Percentiles rank a stretch among this genome's conserved stretches.
Evolutionary conservation across 2,329 filamentous ascomycete genomes (phyloP).

Genomic region (Apiospora rasikravindrae): DNA sequence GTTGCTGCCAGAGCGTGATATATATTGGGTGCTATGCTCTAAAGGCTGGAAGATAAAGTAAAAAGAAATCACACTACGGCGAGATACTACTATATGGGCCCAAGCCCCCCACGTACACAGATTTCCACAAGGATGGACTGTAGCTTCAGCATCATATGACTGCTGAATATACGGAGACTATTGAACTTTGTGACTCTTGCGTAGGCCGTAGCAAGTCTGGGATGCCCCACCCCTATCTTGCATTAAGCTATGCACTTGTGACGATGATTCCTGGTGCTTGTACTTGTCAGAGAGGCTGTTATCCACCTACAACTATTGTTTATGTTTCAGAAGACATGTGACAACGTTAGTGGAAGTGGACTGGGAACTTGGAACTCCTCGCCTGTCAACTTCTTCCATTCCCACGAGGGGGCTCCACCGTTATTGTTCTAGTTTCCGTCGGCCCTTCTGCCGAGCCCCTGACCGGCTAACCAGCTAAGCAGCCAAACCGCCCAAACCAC

Average conservation of each 20-base stretch:
- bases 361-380: neutral
- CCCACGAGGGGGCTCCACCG: neutral
- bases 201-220: neutral
- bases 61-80: neutral
- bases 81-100: neutral
- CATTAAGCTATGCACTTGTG: neutral
- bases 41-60: neutral
- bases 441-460: constrained; percentile 8
- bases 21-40: neutral
- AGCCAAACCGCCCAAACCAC: neutral
- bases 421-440: neutral
- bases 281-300: neutral
- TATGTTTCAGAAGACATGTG: neutral
- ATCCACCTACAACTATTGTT: neutral
- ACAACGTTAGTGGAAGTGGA: neutral
- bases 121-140: neutral
- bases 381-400: neutral
- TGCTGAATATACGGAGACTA: neutral
- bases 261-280: neutral
- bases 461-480: neutral
- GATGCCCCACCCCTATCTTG: neutral
- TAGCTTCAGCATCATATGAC: neutral
- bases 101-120: neutral
- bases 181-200: neutral
- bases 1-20: neutral